Base-by-base conservation (phyloP, 2,329 filamentous ascomycete species). In the Diaporthe caulivora region DNA sequence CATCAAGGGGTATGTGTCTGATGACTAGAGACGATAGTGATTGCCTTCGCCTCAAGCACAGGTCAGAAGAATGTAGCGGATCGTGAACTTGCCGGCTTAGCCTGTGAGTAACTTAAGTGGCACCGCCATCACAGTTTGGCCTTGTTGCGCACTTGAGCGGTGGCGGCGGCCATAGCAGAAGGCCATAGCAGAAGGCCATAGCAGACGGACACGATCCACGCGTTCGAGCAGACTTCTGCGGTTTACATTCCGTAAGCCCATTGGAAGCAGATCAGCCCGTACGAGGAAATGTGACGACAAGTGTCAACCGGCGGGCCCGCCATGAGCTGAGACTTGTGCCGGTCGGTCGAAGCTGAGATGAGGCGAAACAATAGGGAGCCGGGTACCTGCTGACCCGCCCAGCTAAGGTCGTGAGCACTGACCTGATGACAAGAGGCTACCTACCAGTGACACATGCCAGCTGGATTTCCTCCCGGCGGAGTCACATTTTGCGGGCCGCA, bases 361-460 rank as follows among this genome's bases (percentile, higher is more conserved):
- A 51, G 62, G 62, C 62, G 62, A 65, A 51, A 51, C 44, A 34
- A 65, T 15, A 37, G 29, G 37, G 21, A 65, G 29, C 31, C 44
- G 62, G 62, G 44, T 65, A n/a, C 60, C 47, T 49, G 44, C 44
- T 51, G 31, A 51, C 44, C 62, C 62, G 62, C 44, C 40, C 62
- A 51, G 44, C 29, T 44, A 65, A 26, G n/a, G 37, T 34, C 29
- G n/a, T 65, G 21, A 51, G 62, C 44, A 51, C 31, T 65, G 62
- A 51, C 44, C 21, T 51, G 62, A 64, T 31, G 44, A 51, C 29
- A 37, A 34, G 26, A 51, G 44, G 62, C 62, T 51, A 26, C 62
- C 44, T 26, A 51, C 44, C 62, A 65, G 62, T 65, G 62, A 65
- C 62, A 65, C 62, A 65, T 51, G 62, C 44, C 62, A 65, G 62